Evolutionary conservation across 345 rosid genomes (phyloP).

Genomic region (Citrus australasica): DNA sequence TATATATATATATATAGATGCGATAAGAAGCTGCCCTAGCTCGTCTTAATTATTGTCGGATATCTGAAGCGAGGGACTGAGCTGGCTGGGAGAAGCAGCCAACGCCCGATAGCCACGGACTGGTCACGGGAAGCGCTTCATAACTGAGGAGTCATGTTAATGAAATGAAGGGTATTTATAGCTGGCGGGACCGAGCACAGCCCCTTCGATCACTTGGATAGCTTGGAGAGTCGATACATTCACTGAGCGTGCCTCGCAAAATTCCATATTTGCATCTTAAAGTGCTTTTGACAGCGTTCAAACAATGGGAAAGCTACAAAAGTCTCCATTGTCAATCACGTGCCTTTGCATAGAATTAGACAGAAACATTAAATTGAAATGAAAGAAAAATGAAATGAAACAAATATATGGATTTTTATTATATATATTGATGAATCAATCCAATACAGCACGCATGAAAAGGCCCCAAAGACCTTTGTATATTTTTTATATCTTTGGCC

Average conservation of each 20-base stretch:
- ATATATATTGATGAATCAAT: constrained; percentile 24
- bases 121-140: constrained; percentile 14
- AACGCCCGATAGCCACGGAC: neutral
- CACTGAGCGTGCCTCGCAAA: constrained; percentile 12
- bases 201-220: constrained; percentile 9
- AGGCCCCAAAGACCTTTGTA: constrained; percentile 53
- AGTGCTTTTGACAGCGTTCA: constrained; percentile 4
- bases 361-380: no score
- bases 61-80: no score
- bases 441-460: constrained; percentile 28
- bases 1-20: neutral
- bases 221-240: neutral
- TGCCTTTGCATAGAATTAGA: constrained; percentile 20
- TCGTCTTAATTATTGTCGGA: neutral
- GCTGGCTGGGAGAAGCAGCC: constrained; percentile 9
- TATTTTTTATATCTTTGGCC: constrained; percentile 22
- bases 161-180: constrained; percentile 15
- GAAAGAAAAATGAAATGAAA: neutral
- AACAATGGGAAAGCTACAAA: constrained; percentile 55
- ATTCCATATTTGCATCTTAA: constrained; percentile 16
- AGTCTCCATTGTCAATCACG: constrained; percentile 38
- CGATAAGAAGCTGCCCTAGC: neutral
- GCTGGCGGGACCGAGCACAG: constrained; percentile 36
- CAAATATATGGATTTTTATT: constrained; percentile 14
- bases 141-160: constrained; percentile 3